phyloP scores from a whole-genome alignment of 257 asterid species.

The Solanum acaule region DNA sequence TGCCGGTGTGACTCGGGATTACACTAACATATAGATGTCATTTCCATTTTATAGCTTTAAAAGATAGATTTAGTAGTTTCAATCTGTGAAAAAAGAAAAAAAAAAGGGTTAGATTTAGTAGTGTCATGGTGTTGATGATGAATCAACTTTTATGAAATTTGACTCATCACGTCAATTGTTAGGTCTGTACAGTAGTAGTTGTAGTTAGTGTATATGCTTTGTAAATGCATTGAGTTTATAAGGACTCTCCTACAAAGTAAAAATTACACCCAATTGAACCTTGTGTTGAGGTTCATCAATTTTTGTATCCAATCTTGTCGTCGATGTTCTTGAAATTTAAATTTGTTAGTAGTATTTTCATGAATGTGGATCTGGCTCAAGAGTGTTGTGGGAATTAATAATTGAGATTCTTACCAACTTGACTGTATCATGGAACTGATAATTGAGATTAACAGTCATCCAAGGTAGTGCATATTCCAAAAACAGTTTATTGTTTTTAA shows the following conservation, averaged over 20 bases:
- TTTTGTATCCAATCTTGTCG: neutral
- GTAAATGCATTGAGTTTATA: neutral
- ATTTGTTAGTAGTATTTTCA: neutral
- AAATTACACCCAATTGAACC: neutral
- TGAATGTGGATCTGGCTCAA: neutral
- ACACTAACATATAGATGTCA: neutral
- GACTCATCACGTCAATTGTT: neutral
- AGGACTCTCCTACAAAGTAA: neutral
- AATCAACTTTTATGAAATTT: neutral
- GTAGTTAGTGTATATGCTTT: neutral
- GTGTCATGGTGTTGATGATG: neutral
- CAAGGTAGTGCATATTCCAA: neutral
- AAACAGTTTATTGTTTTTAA: neutral
- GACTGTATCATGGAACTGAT: neutral
- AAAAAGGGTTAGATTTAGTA: neutral
- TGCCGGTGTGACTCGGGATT: neutral
- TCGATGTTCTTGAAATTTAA: neutral
- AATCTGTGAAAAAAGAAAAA: neutral
- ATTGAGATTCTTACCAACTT: neutral
- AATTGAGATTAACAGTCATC: neutral
- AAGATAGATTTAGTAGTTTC: neutral
- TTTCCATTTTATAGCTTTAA: neutral
- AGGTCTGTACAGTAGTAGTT: neutral
- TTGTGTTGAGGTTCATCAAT: neutral
- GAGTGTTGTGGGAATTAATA: neutral